Base-by-base conservation (phyloP, 768 basidiomycete genomes). In the Neoboletus subvelutipes region DNA sequence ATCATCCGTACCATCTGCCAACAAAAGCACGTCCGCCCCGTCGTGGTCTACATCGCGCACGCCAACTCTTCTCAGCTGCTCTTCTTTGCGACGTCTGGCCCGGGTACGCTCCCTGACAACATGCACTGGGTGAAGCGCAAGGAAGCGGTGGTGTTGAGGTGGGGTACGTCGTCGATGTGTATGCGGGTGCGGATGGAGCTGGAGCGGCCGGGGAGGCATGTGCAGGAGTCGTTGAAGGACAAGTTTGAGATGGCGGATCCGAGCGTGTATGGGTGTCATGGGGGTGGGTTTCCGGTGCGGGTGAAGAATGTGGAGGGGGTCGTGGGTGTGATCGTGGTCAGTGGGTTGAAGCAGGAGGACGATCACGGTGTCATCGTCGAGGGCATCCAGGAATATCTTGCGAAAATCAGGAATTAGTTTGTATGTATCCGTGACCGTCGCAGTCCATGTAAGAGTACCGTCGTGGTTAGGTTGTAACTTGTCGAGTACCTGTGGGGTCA, bases 291-390 rank as follows among this genome's bases (percentile, higher is more conserved):
- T 48, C 74, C 75, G 2, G 59, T 75, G 24, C 55, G 69, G 24
- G 73, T 76, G 37, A 64, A 57, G 57, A 63, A 64, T 13, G 69
- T 75, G n/a, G 72, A 76, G 26, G 71, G 71, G 0, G 7, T 73
- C 8, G 64, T 75, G 2, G 74, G 69, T 0, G 73, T 71, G 28
- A 70, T 75, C n/a, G 72, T 73, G 13, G 74, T 75, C 1, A 69
- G 69, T 40, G 75, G 72, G 10, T 54, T 75, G 49, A 56, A 51
- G 42, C 64, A 69, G 57, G 66, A 70, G 20, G 63, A 67, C 51
- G 71, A 75, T 28, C 73, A 76, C 41, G 57, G 52, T 7, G 67
- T 72, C 36, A 61, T 75, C 13, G 67, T 71, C 12, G 67, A 73
- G 28, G 62, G 67, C 12, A 67, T 72, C 24, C 52, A 57, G 52